These are phyloP conservation scores for Durio zibethinus DNA, from an alignment of 345 rosid species.

Conservation along the genomic window DNA sequence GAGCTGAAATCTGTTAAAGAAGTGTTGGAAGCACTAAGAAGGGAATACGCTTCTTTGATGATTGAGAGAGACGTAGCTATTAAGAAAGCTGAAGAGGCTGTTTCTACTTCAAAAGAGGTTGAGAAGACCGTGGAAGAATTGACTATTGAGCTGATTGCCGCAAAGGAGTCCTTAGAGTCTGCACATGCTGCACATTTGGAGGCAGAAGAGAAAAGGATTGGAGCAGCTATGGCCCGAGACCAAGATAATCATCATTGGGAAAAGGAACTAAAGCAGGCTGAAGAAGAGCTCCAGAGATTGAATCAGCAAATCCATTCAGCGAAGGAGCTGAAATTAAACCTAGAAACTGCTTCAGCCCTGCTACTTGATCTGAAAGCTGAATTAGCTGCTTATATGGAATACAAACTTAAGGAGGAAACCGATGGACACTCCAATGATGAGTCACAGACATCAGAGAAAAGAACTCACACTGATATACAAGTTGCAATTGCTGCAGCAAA, in stretches of 20 bases:
- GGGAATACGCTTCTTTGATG: slow-evolving; percentile 54
- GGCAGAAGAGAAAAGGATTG: slow-evolving; percentile 86
- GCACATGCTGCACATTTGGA: slow-evolving; percentile 93
- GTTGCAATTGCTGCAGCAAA: slow-evolving; percentile 64
- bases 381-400: slow-evolving; percentile 69
- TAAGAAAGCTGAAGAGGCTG: slow-evolving; percentile 70
- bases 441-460: slow-evolving; percentile 34
- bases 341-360: slow-evolving; percentile 62
- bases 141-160: slow-evolving; percentile 76
- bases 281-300: slow-evolving; percentile 74
- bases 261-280: slow-evolving; percentile 78
- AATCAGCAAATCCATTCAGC: slow-evolving; percentile 63
- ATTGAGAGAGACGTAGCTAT: slow-evolving; percentile 56
- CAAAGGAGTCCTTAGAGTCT: slow-evolving; percentile 76
- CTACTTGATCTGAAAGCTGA: slow-evolving; percentile 77
- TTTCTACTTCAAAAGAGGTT: slow-evolving; percentile 66
- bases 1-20: slow-evolving; percentile 71
- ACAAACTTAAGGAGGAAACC: slow-evolving; percentile 43
- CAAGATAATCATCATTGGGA: slow-evolving; percentile 83
- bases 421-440: slow-evolving; percentile 22
- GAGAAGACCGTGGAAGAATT: slow-evolving; percentile 89
- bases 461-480: slow-evolving; percentile 46
- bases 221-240: slow-evolving; percentile 77
- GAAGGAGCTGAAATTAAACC: slow-evolving; percentile 67
- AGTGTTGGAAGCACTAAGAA: slow-evolving; percentile 52